A percentile compares a stretch with the other conserved stretches of the same genome.
Conservation (phyloP, 495 filamentous ascomycete genomes). For the Aspergillus saccharolyticus region DNA sequence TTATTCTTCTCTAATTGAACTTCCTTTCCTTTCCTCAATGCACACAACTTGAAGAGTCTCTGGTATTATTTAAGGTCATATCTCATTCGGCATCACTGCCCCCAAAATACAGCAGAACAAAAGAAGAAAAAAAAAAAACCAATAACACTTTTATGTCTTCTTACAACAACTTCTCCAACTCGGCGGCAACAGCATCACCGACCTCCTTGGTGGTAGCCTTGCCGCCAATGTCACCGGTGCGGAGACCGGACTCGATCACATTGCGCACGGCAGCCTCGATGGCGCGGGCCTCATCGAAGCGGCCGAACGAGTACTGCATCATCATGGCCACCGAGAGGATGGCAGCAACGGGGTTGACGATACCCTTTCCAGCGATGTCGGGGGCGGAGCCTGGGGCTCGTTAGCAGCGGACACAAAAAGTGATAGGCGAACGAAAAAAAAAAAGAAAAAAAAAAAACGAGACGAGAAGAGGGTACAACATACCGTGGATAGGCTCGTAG, state of each 20-base stretch:
- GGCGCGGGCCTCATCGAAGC: slow-evolving; percentile 45
- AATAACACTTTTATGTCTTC: slow-evolving; percentile 22
- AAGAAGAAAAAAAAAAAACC: too few relatives aligned
- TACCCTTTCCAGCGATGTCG: slow-evolving; percentile 75
- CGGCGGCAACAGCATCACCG: slow-evolving; percentile 48
- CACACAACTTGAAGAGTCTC: neutral
- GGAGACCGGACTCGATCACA: slow-evolving; percentile 47
- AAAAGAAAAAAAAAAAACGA: too few relatives aligned
- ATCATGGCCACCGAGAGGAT: slow-evolving; percentile 54
- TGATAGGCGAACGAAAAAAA: too few relatives aligned
- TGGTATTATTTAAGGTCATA: slow-evolving; percentile 8
- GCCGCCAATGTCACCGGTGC: slow-evolving; percentile 53
- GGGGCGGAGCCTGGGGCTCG: slow-evolving; percentile 37
- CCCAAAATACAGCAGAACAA: neutral
- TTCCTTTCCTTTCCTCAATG: too few relatives aligned
- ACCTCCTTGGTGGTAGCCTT: slow-evolving; percentile 47
- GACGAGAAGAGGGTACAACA: slow-evolving; percentile 19
- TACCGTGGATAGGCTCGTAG: slow-evolving; percentile 97
- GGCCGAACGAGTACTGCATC: slow-evolving; percentile 50
- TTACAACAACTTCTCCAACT: slow-evolving; percentile 45
- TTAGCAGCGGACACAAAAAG: neutral
- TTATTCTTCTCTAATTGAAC: slow-evolving; percentile 6
- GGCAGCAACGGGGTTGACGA: slow-evolving; percentile 67
- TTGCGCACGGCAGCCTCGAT: slow-evolving; percentile 51
- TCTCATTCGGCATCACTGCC: slow-evolving; percentile 13